A percentile compares a stretch with the other conserved stretches of the same genome.
Conservation (phyloP, 805 yeast species). For the Starmerella asiatica region DNA sequence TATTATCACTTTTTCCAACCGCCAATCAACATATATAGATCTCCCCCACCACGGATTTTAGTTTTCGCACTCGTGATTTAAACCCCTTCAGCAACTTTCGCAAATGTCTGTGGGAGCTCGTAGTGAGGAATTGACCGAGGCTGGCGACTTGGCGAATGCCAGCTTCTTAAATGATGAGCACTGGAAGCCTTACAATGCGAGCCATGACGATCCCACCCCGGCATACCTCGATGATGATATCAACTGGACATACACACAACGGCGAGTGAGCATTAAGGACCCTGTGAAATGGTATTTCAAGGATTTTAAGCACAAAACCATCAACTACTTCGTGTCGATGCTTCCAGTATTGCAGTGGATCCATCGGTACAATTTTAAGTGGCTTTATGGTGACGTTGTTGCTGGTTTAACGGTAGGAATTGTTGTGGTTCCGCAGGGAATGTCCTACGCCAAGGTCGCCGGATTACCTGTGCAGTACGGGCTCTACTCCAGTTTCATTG, state of each 20-base stretch:
- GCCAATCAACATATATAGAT: no score
- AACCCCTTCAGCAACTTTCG: no score
- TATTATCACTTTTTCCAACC: no score
- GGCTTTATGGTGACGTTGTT: slow-evolving; percentile 72
- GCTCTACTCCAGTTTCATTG: slow-evolving; percentile 79
- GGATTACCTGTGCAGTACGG: slow-evolving; percentile 73
- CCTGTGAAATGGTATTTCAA: slow-evolving; percentile 15
- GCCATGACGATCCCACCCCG: slow-evolving; percentile 3
- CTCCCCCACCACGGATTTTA: no score
- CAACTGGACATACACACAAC: slow-evolving; percentile 13
- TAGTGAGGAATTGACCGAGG: background rate
- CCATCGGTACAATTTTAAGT: slow-evolving; percentile 60
- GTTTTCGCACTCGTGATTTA: no score
- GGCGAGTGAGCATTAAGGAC: slow-evolving; percentile 11
- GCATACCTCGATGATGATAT: slow-evolving; percentile 2
- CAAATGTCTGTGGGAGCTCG: background rate
- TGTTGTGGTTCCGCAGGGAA: slow-evolving; percentile 86
- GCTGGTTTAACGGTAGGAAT: slow-evolving; percentile 92
- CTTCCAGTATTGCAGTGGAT: slow-evolving; percentile 82
- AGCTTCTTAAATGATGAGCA: background rate
- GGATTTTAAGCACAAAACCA: slow-evolving; percentile 17
- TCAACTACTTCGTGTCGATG: slow-evolving; percentile 43
- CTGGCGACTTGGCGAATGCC: background rate
- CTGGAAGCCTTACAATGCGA: background rate
- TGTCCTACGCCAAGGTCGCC: slow-evolving; percentile 89